Evolutionary conservation across 495 filamentous ascomycete species (phyloP), one percentile per base, ranked within the genome.

Genomic region (Penicillium daleae): DNA sequence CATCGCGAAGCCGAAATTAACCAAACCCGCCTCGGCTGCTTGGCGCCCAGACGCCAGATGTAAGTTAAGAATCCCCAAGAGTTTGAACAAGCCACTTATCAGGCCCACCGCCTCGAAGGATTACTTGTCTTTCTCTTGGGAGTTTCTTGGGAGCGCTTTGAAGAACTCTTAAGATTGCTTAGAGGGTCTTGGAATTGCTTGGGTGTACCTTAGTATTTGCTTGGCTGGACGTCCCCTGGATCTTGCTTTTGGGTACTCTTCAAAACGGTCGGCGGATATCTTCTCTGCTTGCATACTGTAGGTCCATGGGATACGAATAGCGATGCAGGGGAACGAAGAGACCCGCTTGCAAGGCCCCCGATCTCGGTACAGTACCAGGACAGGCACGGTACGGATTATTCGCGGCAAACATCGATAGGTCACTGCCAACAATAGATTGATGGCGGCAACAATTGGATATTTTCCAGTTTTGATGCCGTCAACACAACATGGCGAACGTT

Each of bases 11-110:
- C 39, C 15, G 22, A 32, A 44, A 27, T n/a, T 4, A 32, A 9
- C 29, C 31, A 26, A 39, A 22, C 51, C 31, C 29, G 19, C 29
- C 13, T 54, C 51, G 58, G 27, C 44, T 32, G 26, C 57, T 60
- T 60, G 57, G 56, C 56, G 56, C 56, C 40, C 42, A 58, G 56
- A 27, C 24, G 39, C 35, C n/a, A 15, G 31, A 58, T 26, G 56
- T 9, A 26, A 58, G 40, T 49, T 10, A 33, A 32, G 39, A 49
- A 58, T 29, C 24, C 44, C 27, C 29, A 54, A 54, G 27, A 52
- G 17, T 24, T 22, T 24, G 7, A 19, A n/a, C 31, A 54, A 54
- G 31, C 51, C 51, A 54, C 51, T 33, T 5, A 50, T n/a, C 13
- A 33, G 24, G n/a, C 13, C 9, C 29, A 15, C 7, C n/a, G 17